Evolutionary conservation across 495 filamentous ascomycete species (phyloP).

Genomic region (Xanthoparmelia taractica): DNA sequence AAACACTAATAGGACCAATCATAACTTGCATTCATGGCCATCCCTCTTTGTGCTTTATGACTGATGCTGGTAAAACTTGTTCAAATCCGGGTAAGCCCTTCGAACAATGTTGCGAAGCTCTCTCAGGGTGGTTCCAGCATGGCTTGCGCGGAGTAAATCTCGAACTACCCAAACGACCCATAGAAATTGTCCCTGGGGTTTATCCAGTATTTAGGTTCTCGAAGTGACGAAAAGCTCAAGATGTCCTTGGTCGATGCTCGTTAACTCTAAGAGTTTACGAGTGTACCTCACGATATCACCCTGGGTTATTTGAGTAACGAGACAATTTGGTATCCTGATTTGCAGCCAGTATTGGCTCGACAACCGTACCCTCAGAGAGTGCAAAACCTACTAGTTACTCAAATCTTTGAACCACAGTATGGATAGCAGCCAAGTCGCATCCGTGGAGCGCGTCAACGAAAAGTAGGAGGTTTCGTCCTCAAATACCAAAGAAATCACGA

Average conservation of each 20-base stretch:
- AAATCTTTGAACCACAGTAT: constrained; percentile 34
- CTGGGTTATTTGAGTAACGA: neutral
- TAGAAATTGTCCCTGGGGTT: constrained; percentile 28
- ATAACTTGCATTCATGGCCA: neutral
- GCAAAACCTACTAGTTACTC: constrained; percentile 27
- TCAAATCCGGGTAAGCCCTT: neutral
- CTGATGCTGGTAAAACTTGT: neutral
- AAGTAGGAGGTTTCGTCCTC: constrained; percentile 25
- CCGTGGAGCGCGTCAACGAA: constrained; percentile 43
- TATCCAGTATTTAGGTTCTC: constrained; percentile 17
- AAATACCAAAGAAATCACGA: constrained; percentile 22
- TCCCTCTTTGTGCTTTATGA: neutral
- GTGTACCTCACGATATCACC: constrained; percentile 14
- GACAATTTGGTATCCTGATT: neutral
- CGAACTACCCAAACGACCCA: constrained; percentile 34
- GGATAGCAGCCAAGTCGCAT: constrained; percentile 32
- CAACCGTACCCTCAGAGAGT: neutral
- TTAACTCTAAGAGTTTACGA: constrained; percentile 15
- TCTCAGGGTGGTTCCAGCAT: constrained; percentile 22
- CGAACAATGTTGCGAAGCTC: constrained; percentile 27
- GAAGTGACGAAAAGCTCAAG: constrained; percentile 8
- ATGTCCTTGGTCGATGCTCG: too few species aligned
- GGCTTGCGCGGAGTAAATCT: constrained; percentile 28
- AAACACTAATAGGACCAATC: neutral
- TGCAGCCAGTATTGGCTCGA: neutral